Base-by-base conservation (phyloP, 441 rosid genomes). In the Erysimum cheiri region DNA sequence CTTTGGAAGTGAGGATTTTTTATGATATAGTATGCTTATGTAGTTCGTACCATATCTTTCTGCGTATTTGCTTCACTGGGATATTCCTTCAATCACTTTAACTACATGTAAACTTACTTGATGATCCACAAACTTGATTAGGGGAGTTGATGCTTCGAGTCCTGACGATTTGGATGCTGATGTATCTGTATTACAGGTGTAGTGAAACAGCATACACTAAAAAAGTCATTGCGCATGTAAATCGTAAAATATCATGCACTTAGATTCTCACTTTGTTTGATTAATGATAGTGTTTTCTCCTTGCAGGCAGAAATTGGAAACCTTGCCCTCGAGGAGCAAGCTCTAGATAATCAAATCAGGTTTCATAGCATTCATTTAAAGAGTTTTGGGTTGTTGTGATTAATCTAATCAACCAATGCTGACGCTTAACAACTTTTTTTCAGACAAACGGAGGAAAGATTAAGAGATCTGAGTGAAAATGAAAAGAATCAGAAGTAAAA, bases 291-390 rank as follows among this genome's bases (percentile, higher is more conserved):
- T 73, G 22, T 58, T 14, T 69, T 50, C 58, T 67, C 68, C 64
- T 60, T 76, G 73, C 96, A 90, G 99, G 89, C 77, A 31, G 97
- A 92, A 72, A 77, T 92, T 71, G 85, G 83, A 74, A 87, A 84
- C 70, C 91, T 94, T 71, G 35, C 88, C 37, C 47, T 82, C 70
- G 86, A 94, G 76, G 99, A 94, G 78, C 83, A 28, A 52, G 73
- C 78, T 39, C 52, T 94, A 63, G 99, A 94, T 79, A 85, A 81
- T 65, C 92, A 73, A 78, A 92, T 88, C 82, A 94, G 97, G 99
- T 94, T 72, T 48, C 43, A 37, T 58, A 17, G 62, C 70, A 66
- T 73, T 60, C 74, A 63, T 61, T 44, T 81, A 76, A 43, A 43
- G 72, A 49, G 64, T 50, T 26, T 48, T 53, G 33, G 60, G 9